Evolutionary conservation across 2,329 filamentous ascomycete species (phyloP).

Genomic region (Volutella citrinella): DNA sequence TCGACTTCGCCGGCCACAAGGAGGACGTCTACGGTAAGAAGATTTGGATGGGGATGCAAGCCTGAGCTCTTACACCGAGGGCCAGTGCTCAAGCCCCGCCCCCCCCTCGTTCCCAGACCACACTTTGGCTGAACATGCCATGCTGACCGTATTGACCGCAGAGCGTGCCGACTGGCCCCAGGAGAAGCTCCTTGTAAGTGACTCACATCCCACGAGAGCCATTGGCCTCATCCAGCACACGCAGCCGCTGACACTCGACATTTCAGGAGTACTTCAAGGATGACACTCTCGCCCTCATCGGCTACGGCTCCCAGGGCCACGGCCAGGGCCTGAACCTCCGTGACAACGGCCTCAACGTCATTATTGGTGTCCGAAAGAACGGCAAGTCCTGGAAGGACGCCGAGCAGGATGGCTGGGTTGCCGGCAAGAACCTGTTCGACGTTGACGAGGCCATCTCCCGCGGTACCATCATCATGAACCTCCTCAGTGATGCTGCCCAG

Average conservation of each 20-base stretch:
- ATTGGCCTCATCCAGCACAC: neutral
- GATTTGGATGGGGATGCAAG: no score
- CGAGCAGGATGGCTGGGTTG: constrained; percentile 93
- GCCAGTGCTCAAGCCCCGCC: no score
- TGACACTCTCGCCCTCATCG: constrained; percentile 97
- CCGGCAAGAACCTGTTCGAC: constrained; percentile 98
- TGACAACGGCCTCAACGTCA: constrained; percentile 99
- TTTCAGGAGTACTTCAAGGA: constrained; percentile 99
- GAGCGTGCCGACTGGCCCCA: constrained; percentile 98
- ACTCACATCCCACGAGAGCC: constrained; percentile 11
- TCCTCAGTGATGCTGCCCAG: constrained; percentile 96
- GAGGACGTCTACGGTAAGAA: constrained; percentile 91
- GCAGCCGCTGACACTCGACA: constrained; percentile 9
- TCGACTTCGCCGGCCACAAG: constrained; percentile 95
- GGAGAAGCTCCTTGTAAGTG: constrained; percentile 91
- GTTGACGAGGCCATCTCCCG: constrained; percentile 92
- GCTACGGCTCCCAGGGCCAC: constrained; percentile 97
- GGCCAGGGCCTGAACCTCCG: constrained; percentile 99
- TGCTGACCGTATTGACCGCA: no score
- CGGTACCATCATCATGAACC: constrained; percentile 98
- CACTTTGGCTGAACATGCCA: no score
- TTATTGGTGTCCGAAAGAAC: constrained; percentile 97
- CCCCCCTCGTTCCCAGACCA: no score
- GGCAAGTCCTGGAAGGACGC: constrained; percentile 99
- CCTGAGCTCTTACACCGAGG: no score